A percentile compares a stretch with the other conserved stretches of the same genome.
These are phyloP conservation scores for Oryza glaberrima DNA, from an alignment of 176 grass and related monocot species.

Conservation along the genomic window DNA sequence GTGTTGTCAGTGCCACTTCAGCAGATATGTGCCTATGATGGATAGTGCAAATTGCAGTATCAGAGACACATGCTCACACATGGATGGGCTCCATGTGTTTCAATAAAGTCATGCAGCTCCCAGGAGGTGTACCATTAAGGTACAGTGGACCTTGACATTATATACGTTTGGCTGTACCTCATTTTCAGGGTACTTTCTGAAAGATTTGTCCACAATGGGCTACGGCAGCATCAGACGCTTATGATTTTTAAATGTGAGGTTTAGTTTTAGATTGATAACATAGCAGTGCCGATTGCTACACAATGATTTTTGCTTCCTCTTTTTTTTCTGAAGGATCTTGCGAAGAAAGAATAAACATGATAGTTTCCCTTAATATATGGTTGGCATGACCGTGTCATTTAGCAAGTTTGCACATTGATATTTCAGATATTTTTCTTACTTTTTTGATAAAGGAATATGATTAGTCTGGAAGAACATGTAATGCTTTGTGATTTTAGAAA, in stretches of 20 bases:
- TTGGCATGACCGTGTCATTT: conserved; percentile 3
- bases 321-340: not conserved
- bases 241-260: conserved; percentile 30
- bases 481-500: conserved; percentile 19
- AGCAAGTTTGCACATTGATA: not conserved
- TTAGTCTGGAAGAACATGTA: conserved; percentile 7
- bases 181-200: conserved; percentile 37
- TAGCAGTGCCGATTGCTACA: not conserved
- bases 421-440: not conserved
- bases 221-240: conserved; percentile 2
- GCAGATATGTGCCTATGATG: not conserved
- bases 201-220: conserved; percentile 31
- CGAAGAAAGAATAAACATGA: conserved; percentile 16
- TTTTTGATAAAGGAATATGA: conserved; percentile 13
- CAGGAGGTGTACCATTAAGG: conserved; percentile 44
- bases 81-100: conserved; percentile 67
- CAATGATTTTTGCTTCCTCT: not conserved
- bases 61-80: conserved; percentile 61
- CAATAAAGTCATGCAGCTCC: conserved; percentile 51
- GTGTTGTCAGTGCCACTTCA: conserved; percentile 36
- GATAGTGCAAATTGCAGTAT: conserved; percentile 30
- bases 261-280: conserved; percentile 17
- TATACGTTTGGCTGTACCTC: conserved; percentile 40
- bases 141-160: conserved; percentile 41
- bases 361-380: conserved; percentile 13